Evolutionary conservation across 352 stramenopile species (phyloP).

Genomic region (Phytophthora hibernalis): DNA sequence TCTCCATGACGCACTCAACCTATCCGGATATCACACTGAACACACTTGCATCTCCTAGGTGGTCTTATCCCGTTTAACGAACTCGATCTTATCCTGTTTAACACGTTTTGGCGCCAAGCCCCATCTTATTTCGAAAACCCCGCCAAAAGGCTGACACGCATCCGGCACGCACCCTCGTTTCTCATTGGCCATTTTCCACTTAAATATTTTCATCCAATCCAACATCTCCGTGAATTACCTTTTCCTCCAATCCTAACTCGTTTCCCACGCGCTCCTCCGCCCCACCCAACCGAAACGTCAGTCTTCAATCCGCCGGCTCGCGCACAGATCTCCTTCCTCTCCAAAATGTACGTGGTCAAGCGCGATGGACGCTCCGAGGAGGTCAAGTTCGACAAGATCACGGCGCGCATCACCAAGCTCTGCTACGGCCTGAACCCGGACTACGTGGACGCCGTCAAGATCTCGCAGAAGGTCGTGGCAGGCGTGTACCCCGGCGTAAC

Average conservation of each 20-base stretch:
- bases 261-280: slow-evolving; percentile 9
- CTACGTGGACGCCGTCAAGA: slow-evolving; percentile 97
- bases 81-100: slow-evolving; percentile 3
- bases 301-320: slow-evolving; percentile 28
- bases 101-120: slow-evolving; percentile 24
- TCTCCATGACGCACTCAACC: too few species aligned
- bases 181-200: neutral
- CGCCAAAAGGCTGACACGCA: slow-evolving; percentile 21
- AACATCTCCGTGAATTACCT: neutral
- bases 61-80: slow-evolving; percentile 6
- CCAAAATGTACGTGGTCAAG: slow-evolving; percentile 95
- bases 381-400: slow-evolving; percentile 99
- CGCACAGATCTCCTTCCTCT: slow-evolving; percentile 1
- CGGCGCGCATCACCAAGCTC: slow-evolving; percentile 97
- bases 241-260: slow-evolving; percentile 28
- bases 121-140: slow-evolving; percentile 4
- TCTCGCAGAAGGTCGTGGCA: slow-evolving; percentile 99
- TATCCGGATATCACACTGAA: neutral
- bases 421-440: slow-evolving; percentile 98
- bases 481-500: slow-evolving; percentile 98
- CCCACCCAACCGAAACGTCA: slow-evolving; percentile 17
- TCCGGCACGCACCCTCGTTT: slow-evolving; percentile 9
- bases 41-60: neutral
- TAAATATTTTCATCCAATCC: slow-evolving; percentile 14
- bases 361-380: slow-evolving; percentile 92